Evolutionary conservation across 225 moss, liverwort and hornwort species (phyloP).

Genomic region (Takakia lepidozioides): DNA sequence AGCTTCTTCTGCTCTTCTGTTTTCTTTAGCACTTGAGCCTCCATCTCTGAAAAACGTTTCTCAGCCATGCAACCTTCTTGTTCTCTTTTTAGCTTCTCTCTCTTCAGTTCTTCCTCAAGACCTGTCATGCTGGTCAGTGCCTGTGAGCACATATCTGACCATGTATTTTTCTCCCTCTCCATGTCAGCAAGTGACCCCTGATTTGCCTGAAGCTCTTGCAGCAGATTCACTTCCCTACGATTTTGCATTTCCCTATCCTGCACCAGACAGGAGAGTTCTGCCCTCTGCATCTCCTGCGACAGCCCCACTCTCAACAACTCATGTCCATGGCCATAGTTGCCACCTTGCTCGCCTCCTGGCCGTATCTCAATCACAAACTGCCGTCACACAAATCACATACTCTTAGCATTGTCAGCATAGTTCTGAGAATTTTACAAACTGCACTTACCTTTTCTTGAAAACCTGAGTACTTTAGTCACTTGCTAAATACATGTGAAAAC

Average conservation of each 20-base stretch:
- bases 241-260: conserved; percentile 2
- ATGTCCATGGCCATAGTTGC: no score
- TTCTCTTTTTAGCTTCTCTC: conserved; percentile 5
- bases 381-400: no score
- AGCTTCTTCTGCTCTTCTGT: background rate
- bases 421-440: no score
- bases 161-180: conserved; percentile 6
- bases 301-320: background rate
- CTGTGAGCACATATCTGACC: conserved; percentile 2
- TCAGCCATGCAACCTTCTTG: conserved; percentile 3
- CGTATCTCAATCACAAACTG: no score
- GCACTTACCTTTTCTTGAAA: no score
- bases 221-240: background rate
- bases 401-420: no score
- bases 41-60: background rate
- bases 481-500: no score
- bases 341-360: no score
- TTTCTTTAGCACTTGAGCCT: conserved; percentile 1
- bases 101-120: conserved; percentile 4
- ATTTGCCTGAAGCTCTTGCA: background rate
- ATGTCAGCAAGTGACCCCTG: conserved; percentile 3
- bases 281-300: no score
- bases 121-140: conserved; percentile 5
- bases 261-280: conserved; percentile 2
- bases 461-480: no score